phyloP scores from a whole-genome alignment of 208 protist species.

The Acanthamoeba quina region DNA sequence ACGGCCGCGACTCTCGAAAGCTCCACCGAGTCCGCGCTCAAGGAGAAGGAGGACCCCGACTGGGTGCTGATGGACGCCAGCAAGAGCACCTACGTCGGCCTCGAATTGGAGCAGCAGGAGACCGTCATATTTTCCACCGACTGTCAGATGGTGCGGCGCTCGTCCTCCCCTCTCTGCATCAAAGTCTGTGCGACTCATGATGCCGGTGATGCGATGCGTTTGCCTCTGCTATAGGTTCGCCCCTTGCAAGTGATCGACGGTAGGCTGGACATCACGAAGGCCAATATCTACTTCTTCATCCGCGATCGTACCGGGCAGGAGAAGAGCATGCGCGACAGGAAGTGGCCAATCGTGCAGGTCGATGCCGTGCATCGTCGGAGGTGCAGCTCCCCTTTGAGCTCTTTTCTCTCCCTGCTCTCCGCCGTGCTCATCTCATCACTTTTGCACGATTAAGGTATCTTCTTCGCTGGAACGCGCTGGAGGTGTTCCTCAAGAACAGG shows the following conservation, averaged over 20 bases:
- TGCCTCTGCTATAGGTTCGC: not conserved
- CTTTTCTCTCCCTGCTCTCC: not conserved
- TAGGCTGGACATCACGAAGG: slow-evolving; percentile 39
- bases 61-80: slow-evolving; percentile 47
- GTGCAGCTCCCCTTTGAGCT: not conserved
- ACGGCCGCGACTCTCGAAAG: not conserved
- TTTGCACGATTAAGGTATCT: slow-evolving; percentile 89
- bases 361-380: slow-evolving; percentile 36
- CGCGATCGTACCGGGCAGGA: not conserved
- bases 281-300: slow-evolving; percentile 66
- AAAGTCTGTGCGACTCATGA: not conserved
- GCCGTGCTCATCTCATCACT: not conserved
- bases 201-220: too few species aligned
- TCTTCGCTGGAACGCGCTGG: slow-evolving; percentile 93
- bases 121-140: slow-evolving; percentile 44
- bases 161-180: not conserved
- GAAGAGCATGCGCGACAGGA: slow-evolving; percentile 28
- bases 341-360: slow-evolving; percentile 36
- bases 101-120: slow-evolving; percentile 40
- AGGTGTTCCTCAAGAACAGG: slow-evolving; percentile 93
- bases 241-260: slow-evolving; percentile 65
- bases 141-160: slow-evolving; percentile 18
- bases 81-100: not conserved
- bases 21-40: not conserved
- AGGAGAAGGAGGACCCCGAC: slow-evolving; percentile 32